These are phyloP conservation scores for Tilletia setariae DNA, from an alignment of 1,284 basidiomycete genomes.

Conservation along the genomic window DNA sequence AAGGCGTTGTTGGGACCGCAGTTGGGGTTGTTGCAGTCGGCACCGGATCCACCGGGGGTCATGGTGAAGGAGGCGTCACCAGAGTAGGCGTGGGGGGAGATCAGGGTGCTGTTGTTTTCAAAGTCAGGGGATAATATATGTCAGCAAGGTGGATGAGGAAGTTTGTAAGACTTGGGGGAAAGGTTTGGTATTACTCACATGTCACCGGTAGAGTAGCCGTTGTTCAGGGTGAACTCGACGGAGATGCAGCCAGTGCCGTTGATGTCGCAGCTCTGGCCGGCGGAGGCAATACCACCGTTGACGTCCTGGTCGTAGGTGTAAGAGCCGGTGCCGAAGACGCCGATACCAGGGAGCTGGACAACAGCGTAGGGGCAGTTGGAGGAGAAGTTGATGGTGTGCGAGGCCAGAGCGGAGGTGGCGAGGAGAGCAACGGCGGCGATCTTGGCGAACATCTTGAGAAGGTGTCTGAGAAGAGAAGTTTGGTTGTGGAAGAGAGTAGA, in stretches of 20 bases:
- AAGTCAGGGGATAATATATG: not conserved
- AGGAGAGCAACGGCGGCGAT: not conserved
- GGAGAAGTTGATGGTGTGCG: slow-evolving; percentile 1
- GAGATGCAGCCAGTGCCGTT: slow-evolving; percentile 14
- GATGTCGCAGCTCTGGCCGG: not conserved
- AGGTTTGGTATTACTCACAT: slow-evolving; percentile 15
- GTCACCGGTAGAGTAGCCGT: slow-evolving; percentile 18
- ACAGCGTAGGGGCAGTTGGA: slow-evolving; percentile 7
- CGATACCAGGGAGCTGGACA: slow-evolving; percentile 19
- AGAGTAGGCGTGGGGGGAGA: slow-evolving; percentile 16
- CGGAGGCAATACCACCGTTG: slow-evolving; percentile 19
- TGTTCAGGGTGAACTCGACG: slow-evolving; percentile 21
- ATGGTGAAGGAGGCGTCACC: slow-evolving; percentile 14
- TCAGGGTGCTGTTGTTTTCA: not conserved
- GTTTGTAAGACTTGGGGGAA: no score
- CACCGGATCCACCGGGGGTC: slow-evolving; percentile 11
- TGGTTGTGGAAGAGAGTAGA: not conserved
- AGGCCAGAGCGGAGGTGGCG: not conserved
- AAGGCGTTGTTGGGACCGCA: slow-evolving; percentile 26
- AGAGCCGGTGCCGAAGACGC: slow-evolving; percentile 15
- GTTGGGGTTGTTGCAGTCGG: slow-evolving; percentile 20
- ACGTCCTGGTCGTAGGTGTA: slow-evolving; percentile 16
- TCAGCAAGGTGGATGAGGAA: slow-evolving; percentile 7
- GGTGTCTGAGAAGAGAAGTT: not conserved
- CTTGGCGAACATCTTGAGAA: not conserved